Conservation (phyloP, 805 yeast genomes). For the Wickerhamiella bombiphila region DNA sequence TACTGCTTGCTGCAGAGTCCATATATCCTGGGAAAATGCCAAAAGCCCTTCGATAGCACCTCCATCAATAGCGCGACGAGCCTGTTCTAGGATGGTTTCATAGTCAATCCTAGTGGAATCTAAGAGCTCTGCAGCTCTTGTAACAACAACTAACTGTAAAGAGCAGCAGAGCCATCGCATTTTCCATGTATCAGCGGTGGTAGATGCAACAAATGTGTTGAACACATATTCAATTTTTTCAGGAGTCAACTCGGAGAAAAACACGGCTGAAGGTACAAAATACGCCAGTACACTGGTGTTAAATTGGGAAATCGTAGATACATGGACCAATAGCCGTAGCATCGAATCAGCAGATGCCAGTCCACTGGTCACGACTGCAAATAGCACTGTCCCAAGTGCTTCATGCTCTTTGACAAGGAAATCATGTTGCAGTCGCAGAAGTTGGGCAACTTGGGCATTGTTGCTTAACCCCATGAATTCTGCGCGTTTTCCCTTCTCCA, state of each 20-base stretch:
- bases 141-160: slow-evolving; percentile 14
- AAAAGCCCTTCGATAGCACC: slow-evolving; percentile 28
- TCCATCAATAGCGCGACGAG: slow-evolving; percentile 20
- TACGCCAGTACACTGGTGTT: slow-evolving; percentile 48
- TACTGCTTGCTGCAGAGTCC: background rate
- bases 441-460: slow-evolving; percentile 33
- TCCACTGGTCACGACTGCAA: slow-evolving; percentile 31
- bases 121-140: slow-evolving; percentile 8
- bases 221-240: background rate
- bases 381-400: slow-evolving; percentile 48
- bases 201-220: background rate
- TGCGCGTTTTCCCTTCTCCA: slow-evolving; percentile 34
- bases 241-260: background rate
- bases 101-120: slow-evolving; percentile 1
- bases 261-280: slow-evolving; percentile 35
- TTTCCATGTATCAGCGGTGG: slow-evolving; percentile 15
- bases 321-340: slow-evolving; percentile 31
- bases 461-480: slow-evolving; percentile 35
- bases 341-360: slow-evolving; percentile 25
- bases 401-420: slow-evolving; percentile 58
- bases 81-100: slow-evolving; percentile 14
- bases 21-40: slow-evolving; percentile 24
- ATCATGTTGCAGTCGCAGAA: slow-evolving; percentile 43
- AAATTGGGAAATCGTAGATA: slow-evolving; percentile 36
- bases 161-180: slow-evolving; percentile 20